These are phyloP conservation scores for Piloderma croceum DNA, from an alignment of 768 basidiomycete species.

Conservation along the genomic window DNA sequence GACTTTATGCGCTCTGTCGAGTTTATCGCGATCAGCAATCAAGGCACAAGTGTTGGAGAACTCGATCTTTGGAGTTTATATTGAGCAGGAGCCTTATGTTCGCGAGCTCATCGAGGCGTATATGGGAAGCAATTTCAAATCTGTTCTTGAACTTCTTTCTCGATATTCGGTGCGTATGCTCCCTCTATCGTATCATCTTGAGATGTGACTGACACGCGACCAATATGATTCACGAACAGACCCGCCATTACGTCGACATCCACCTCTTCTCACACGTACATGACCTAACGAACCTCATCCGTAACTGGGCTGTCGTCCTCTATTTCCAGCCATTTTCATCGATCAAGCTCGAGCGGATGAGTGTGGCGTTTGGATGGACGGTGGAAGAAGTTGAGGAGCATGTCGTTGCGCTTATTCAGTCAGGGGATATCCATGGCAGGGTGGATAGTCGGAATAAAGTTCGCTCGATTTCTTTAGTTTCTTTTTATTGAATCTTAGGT, in stretches of 20 bases:
- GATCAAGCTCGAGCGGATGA: slow-evolving; percentile 81
- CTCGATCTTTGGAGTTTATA: slow-evolving; percentile 62
- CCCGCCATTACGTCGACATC: slow-evolving; percentile 71
- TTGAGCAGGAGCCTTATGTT: slow-evolving; percentile 83
- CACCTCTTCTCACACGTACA: slow-evolving; percentile 67
- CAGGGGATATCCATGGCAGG: slow-evolving; percentile 71
- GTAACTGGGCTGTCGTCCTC: slow-evolving; percentile 71
- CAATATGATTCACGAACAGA: no score
- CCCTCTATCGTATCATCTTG: neutral
- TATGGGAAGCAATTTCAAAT: slow-evolving; percentile 82
- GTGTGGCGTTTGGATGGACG: slow-evolving; percentile 77
- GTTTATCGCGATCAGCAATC: slow-evolving; percentile 63
- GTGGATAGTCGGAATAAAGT: slow-evolving; percentile 91
- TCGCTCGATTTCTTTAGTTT: slow-evolving; percentile 3
- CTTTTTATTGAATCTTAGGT: slow-evolving; percentile 2
- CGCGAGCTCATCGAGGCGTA: slow-evolving; percentile 84
- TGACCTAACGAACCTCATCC: slow-evolving; percentile 63
- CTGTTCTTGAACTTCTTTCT: slow-evolving; percentile 67
- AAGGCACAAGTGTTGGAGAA: slow-evolving; percentile 65
- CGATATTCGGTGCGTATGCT: slow-evolving; percentile 56
- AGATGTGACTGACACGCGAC: neutral
- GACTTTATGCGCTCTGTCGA: slow-evolving; percentile 78
- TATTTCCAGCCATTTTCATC: slow-evolving; percentile 90
- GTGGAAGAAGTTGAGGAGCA: slow-evolving; percentile 65
- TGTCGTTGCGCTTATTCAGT: slow-evolving; percentile 73